A percentile compares a stretch with the other conserved stretches of the same genome.
Conservation (phyloP, 1,284 basidiomycete genomes). For the Trichosporon inkin region DNA sequence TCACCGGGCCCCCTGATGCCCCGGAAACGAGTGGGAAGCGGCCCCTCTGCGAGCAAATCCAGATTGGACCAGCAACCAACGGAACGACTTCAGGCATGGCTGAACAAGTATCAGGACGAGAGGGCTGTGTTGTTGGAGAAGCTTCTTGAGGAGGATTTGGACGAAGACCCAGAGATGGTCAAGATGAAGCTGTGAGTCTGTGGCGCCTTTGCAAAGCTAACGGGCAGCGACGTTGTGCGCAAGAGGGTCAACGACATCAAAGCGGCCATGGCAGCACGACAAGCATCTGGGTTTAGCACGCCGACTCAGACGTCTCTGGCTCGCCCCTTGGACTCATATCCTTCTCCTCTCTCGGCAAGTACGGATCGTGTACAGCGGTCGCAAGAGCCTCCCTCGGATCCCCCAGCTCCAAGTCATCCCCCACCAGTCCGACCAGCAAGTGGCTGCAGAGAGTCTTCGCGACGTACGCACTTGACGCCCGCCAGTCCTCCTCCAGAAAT, state of each 20-base stretch:
- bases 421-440: neutral
- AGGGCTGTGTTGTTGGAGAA: constrained; percentile 31
- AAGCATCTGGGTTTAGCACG: neutral
- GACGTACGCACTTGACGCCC: constrained; percentile 6
- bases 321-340: neutral
- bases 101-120: constrained; percentile 35
- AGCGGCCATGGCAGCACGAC: constrained; percentile 27
- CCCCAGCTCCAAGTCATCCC: neutral
- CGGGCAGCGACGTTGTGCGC: constrained; percentile 25
- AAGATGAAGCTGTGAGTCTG: constrained; percentile 31
- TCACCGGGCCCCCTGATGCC: neutral
- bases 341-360: neutral
- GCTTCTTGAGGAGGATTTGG: constrained; percentile 20
- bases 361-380: neutral
- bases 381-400: neutral
- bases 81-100: constrained; percentile 34
- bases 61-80: constrained; percentile 21
- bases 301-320: neutral
- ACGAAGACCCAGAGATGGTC: constrained; percentile 39
- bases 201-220: neutral
- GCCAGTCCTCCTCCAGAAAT: constrained; percentile 24
- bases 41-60: neutral
- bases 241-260: constrained; percentile 41
- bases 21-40: neutral
- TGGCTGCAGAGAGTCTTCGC: constrained; percentile 17